Conservation (phyloP, 768 basidiomycete species). For the Aureoboletus auriporus region DNA sequence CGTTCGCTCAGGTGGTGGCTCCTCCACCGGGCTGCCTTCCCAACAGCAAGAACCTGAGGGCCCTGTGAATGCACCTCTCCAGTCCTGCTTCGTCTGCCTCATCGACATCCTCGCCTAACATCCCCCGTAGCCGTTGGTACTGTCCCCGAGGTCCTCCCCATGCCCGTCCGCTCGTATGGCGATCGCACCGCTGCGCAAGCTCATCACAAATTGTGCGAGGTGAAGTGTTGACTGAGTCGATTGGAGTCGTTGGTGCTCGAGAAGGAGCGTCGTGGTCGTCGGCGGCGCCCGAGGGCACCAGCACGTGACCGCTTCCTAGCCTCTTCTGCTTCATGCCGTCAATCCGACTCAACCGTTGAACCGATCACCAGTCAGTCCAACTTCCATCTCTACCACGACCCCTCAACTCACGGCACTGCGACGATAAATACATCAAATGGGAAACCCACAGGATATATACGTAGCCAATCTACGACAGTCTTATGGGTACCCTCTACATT, state of each 20-base stretch:
- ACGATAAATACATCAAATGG: too few species aligned
- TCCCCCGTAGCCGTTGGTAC: conserved; percentile 72
- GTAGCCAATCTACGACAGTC: conserved; percentile 4
- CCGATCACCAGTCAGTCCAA: too few species aligned
- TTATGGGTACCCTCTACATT: conserved; percentile 30
- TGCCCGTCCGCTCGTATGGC: conserved; percentile 42
- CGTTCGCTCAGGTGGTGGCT: conserved; percentile 15
- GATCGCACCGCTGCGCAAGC: conserved; percentile 64
- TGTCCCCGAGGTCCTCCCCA: conserved; percentile 56
- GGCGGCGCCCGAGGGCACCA: conserved; percentile 39
- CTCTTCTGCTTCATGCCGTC: too few species aligned
- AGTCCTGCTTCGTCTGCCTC: conserved; percentile 46
- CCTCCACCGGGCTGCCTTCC: neutral
- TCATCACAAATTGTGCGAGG: conserved; percentile 67
- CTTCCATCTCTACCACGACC: too few species aligned
- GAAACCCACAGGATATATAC: conserved; percentile 4
- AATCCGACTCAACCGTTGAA: too few species aligned
- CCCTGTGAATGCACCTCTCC: too few species aligned
- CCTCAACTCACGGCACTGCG: too few species aligned
- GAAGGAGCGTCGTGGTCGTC: conserved; percentile 73
- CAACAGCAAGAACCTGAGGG: too few species aligned
- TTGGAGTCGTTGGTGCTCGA: conserved; percentile 79
- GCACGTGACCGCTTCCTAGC: too few species aligned
- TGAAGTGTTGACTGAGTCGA: conserved; percentile 52
- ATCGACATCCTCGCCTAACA: conserved; percentile 52